These are phyloP conservation scores for Trichosporon inkin DNA, from an alignment of 1,284 basidiomycete genomes.

Conservation along the genomic window DNA sequence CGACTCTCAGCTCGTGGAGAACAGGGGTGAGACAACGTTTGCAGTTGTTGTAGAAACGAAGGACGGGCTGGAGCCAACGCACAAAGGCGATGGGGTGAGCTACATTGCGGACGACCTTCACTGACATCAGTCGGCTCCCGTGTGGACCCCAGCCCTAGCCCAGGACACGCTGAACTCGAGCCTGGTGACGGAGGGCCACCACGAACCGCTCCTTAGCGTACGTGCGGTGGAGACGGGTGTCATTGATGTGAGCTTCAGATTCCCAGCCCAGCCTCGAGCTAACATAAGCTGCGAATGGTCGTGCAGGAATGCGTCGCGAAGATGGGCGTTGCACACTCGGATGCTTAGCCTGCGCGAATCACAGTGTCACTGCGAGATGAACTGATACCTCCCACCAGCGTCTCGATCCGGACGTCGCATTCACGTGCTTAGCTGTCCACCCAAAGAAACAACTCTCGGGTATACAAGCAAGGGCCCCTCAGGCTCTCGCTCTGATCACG, in stretches of 20 bases:
- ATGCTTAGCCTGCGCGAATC: not conserved
- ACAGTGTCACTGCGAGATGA: too few relatives aligned
- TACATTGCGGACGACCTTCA: conserved; percentile 20
- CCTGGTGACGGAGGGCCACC: conserved; percentile 25
- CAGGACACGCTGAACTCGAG: conserved; percentile 27
- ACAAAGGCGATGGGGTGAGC: conserved; percentile 52
- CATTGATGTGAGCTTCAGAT: conserved; percentile 62
- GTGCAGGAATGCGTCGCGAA: conserved; percentile 47
- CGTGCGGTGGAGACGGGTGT: conserved; percentile 76
- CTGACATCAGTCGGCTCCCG: conserved; percentile 30
- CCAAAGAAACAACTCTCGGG: too few relatives aligned
- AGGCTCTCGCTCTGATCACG: too few relatives aligned
- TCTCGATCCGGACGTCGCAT: too few relatives aligned
- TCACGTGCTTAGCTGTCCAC: too few relatives aligned
- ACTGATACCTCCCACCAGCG: not conserved
- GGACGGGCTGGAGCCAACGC: conserved; percentile 62
- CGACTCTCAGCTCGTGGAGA: conserved; percentile 67
- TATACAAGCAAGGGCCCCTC: too few relatives aligned
- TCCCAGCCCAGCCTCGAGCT: not conserved
- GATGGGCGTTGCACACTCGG: conserved; percentile 26
- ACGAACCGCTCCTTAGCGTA: conserved; percentile 58
- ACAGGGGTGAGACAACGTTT: conserved; percentile 71
- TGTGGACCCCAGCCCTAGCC: conserved; percentile 50
- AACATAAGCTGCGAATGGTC: conserved; percentile 41
- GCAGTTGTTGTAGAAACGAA: conserved; percentile 75